Percentiles rank a stretch among this genome's conserved stretches.
These are phyloP conservation scores for Starmerella riodocensis DNA, from an alignment of 805 yeast species.

Conservation along the genomic window DNA sequence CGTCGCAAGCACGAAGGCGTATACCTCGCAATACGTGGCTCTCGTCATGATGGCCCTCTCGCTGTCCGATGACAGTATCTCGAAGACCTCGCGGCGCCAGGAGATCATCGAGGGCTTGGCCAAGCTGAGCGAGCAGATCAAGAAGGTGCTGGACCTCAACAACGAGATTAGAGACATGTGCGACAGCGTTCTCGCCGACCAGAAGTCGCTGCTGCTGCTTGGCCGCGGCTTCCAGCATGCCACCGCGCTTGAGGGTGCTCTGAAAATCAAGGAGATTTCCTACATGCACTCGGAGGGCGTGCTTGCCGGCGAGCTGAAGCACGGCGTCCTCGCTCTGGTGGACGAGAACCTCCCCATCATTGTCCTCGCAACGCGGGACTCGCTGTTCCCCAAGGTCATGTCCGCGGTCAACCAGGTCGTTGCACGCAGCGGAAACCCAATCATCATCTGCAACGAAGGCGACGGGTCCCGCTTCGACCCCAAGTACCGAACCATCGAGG, in stretches of 20 bases:
- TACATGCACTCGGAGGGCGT: slow-evolving; percentile 99
- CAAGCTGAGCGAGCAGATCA: slow-evolving; percentile 74
- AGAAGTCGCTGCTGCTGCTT: slow-evolving; percentile 74
- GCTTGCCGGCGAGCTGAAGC: slow-evolving; percentile 96
- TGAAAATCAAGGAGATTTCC: slow-evolving; percentile 94
- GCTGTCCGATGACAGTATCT: slow-evolving; percentile 81
- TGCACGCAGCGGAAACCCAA: slow-evolving; percentile 95
- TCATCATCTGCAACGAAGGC: slow-evolving; percentile 79
- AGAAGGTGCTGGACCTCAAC: slow-evolving; percentile 59
- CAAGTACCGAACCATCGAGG: slow-evolving; percentile 50
- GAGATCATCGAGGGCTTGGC: slow-evolving; percentile 80
- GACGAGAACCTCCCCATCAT: slow-evolving; percentile 89
- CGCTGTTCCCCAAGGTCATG: slow-evolving; percentile 89
- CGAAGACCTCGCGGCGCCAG: slow-evolving; percentile 58
- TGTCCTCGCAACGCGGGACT: slow-evolving; percentile 92
- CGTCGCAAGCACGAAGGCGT: slow-evolving; percentile 97
- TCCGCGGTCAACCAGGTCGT: slow-evolving; percentile 92
- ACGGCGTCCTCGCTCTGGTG: slow-evolving; percentile 93
- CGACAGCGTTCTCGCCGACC: slow-evolving; percentile 54
- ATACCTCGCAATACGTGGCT: slow-evolving; percentile 96
- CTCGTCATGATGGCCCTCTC: slow-evolving; percentile 92
- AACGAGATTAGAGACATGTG: slow-evolving; percentile 64
- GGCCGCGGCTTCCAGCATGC: slow-evolving; percentile 98
- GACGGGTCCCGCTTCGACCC: slow-evolving; percentile 34
- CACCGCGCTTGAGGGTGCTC: slow-evolving; percentile 94